These are phyloP conservation scores for Ampelocalamus luodianensis DNA, from an alignment of 176 grass and related monocot species.

Conservation along the genomic window DNA sequence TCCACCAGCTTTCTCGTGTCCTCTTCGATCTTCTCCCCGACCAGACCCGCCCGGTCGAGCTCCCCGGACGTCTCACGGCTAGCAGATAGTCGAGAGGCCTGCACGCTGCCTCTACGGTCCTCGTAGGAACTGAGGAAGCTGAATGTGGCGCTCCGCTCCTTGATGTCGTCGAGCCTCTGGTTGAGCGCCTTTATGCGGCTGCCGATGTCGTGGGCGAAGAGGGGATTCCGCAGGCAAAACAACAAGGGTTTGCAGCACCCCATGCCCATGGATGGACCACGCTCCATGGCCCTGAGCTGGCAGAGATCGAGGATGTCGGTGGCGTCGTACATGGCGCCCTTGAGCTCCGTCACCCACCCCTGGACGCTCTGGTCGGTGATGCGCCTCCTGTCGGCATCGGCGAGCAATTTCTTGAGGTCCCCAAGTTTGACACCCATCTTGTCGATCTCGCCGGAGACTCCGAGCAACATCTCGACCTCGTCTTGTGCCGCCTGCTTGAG, in stretches of 20 bases:
- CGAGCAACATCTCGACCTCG: too few relatives aligned
- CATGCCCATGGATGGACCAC: too few relatives aligned
- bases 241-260: too few relatives aligned
- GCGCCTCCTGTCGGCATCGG: too few relatives aligned
- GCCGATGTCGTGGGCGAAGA: neutral
- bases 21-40: slow-evolving; percentile 39
- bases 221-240: too few relatives aligned
- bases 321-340: neutral
- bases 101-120: neutral
- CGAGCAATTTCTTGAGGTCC: too few relatives aligned
- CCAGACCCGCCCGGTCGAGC: neutral
- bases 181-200: slow-evolving; percentile 18
- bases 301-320: slow-evolving; percentile 17
- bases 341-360: slow-evolving; percentile 21
- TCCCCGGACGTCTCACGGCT: too few relatives aligned
- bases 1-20: neutral
- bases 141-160: neutral
- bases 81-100: too few relatives aligned
- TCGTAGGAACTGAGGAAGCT: neutral
- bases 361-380: neutral
- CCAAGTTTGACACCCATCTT: too few relatives aligned
- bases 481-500: too few relatives aligned
- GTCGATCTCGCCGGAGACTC: too few relatives aligned
- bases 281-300: neutral
- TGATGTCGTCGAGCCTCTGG: neutral